A percentile compares a stretch with the other conserved stretches of the same genome.
Conservation (phyloP, 192 early-diverging fungal genomes). For the Anaeromyces robustus region DNA sequence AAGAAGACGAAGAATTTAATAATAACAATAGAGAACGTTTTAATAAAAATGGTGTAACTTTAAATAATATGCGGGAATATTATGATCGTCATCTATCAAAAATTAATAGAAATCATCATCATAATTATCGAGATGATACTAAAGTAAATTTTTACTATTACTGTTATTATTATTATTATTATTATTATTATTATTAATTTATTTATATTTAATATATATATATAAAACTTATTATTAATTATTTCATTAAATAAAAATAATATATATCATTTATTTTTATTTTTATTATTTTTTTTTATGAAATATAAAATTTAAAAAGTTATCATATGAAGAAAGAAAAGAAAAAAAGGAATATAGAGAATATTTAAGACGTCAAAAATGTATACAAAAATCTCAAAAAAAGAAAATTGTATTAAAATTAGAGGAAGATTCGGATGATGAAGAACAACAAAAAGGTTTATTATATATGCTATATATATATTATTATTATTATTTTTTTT, state of each 20-base stretch:
- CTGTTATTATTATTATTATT: too few species aligned
- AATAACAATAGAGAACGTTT: background rate
- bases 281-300: too few species aligned
- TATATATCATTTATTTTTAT: too few species aligned
- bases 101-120: background rate
- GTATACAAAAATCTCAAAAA: slow-evolving; percentile 11
- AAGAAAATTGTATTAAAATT: slow-evolving; percentile 16
- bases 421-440: slow-evolving; percentile 12
- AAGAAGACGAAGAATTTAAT: slow-evolving; percentile 1
- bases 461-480: too few species aligned
- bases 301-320: background rate
- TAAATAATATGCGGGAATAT: slow-evolving; percentile 1
- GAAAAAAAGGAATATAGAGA: background rate
- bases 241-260: too few species aligned
- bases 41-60: slow-evolving; percentile 7
- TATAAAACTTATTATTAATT: too few species aligned
- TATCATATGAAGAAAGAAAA: background rate
- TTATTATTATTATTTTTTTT: too few species aligned
- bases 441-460: too few species aligned
- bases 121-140: background rate
- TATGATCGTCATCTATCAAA: background rate
- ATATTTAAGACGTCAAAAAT: slow-evolving; percentile 22
- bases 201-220: too few species aligned
- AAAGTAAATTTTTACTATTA: background rate
- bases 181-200: too few species aligned